A percentile compares a stretch with the other conserved stretches of the same genome.
phyloP scores from a whole-genome alignment of 139 green algal species.

The Auxenochlorella pyrenoidosa region DNA sequence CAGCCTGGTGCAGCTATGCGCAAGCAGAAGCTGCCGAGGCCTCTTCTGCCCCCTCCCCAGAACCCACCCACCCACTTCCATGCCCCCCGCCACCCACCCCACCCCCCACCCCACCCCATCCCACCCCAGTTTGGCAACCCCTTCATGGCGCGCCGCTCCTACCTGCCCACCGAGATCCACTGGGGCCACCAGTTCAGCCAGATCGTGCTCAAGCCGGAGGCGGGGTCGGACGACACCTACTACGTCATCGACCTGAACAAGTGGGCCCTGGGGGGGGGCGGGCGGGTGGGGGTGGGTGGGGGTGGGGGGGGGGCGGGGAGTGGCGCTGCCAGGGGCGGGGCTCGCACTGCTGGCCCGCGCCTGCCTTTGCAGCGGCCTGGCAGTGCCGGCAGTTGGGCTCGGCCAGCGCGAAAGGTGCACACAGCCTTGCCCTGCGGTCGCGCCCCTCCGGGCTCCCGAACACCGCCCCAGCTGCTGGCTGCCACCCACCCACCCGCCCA shows the following conservation, averaged over 20 bases:
- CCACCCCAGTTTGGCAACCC: slow-evolving; percentile 67
- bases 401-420: too few relatives aligned
- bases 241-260: slow-evolving; percentile 75
- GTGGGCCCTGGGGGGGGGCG: slow-evolving; percentile 36
- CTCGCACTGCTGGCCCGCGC: too few relatives aligned
- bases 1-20: too few relatives aligned
- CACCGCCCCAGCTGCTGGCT: neutral
- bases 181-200: slow-evolving; percentile 78
- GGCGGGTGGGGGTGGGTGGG: too few relatives aligned
- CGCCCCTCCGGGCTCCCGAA: too few relatives aligned
- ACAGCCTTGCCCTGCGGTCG: too few relatives aligned
- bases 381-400: too few relatives aligned
- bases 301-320: neutral
- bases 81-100: too few relatives aligned
- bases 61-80: too few relatives aligned
- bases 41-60: too few relatives aligned
- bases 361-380: too few relatives aligned
- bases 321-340: neutral
- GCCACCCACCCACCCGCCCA: neutral
- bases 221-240: slow-evolving; percentile 38
- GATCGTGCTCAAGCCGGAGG: slow-evolving; percentile 61
- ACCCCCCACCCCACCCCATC: neutral
- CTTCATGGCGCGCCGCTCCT: slow-evolving; percentile 85
- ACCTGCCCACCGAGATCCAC: slow-evolving; percentile 82
- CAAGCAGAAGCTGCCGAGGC: too few relatives aligned